Evolutionary conservation across 139 green algal genomes (phyloP), one percentile per base, ranked within the genome.

Genomic region (Picochlorum sp.): DNA sequence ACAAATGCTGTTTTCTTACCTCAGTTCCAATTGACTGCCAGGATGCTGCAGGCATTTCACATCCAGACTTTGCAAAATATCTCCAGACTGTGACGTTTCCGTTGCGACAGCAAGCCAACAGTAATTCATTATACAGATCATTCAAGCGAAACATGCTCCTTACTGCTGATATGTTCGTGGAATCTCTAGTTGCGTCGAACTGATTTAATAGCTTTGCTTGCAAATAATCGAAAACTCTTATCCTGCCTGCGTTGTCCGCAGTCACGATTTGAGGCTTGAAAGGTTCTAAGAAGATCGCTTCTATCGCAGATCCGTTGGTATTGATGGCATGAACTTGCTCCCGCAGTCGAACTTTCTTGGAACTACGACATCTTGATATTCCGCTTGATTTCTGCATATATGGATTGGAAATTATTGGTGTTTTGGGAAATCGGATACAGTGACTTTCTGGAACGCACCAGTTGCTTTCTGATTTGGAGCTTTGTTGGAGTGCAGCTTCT

Each of bases 21-120:
- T 20, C 16, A 2, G 47, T 26, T 20, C 16, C 18, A 20, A 47
- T 61, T 23, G 71, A 82, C 82, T 90, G 87, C 72, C 84, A 89
- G 1, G 86, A 80, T 0, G 84, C 85, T 5, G 87, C 86, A 51
- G 91, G 74, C 10, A 77, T 68, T 70, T 90, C 84, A 23, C 56
- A 14, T 6, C 64, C 64, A 6, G 62, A 41, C 52, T 64, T 51
- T 8, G 69, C 64, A 71, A 89, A 87, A 65, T 82, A 64, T 44
- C 88, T 78, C 87, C 87, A 92, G 7, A 92, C 73, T 3, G 84
- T 76, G 61, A 92, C 82, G 2, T 73, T 65, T 1, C 88, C 88
- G 56, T 94, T 85, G 18, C 71, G 69, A 3, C 66, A 71, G 52
- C 85, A 82, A 1, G 71, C 63, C 59, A 91, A 66, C 50, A 95